Base-by-base conservation (phyloP, 768 basidiomycete species). In the Chalciporus piperatus region DNA sequence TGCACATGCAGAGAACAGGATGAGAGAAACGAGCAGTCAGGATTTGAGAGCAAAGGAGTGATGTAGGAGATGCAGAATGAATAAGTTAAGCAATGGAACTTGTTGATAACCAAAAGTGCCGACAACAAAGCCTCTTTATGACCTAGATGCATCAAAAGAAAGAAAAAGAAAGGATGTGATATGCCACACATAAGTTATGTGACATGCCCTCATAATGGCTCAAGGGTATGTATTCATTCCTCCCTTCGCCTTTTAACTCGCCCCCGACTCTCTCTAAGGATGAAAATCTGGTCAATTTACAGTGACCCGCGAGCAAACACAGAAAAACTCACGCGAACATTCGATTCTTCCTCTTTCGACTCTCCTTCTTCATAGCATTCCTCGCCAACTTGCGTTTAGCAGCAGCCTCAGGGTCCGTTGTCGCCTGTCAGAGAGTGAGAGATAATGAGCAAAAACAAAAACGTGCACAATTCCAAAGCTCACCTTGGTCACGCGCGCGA, bases 281-380 rank as follows among this genome's bases (percentile, higher is more conserved):
- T 9, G 3, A 23, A n/a, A 7, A 30, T 1, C 2, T 7, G 1
- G 22, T 46, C 10, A 44, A 20, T 38, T 4, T 37, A 38, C 47
- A 17, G 35, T 14, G 13, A 20, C 17, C 4, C 1, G n/a, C 32
- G n/a, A 30, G 35, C 7, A 22, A 22, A 41, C 41, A 3, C 20
- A 5, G 1, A 6, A 35, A n/a, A 9, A 76, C 87, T 71, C 60
- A 87, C 86, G 76, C 75, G 63, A 82, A 84, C 22, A 67, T 62
- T 23, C 74, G 68, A 41, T 76, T 78, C 69, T 92, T 94, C 61
- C 91, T 73, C 67, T 95, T 95, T 63, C 85, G 77, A 57, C 87
- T 87, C 59, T 90, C 91, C 70, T 92, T 93, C 74, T 95, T 95
- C 59, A 80, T 75, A 10, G 68, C 69, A 55, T 91, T 90, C 56